These are phyloP conservation scores for Penicillium daleae DNA, from an alignment of 495 filamentous ascomycete genomes.

Conservation along the genomic window DNA sequence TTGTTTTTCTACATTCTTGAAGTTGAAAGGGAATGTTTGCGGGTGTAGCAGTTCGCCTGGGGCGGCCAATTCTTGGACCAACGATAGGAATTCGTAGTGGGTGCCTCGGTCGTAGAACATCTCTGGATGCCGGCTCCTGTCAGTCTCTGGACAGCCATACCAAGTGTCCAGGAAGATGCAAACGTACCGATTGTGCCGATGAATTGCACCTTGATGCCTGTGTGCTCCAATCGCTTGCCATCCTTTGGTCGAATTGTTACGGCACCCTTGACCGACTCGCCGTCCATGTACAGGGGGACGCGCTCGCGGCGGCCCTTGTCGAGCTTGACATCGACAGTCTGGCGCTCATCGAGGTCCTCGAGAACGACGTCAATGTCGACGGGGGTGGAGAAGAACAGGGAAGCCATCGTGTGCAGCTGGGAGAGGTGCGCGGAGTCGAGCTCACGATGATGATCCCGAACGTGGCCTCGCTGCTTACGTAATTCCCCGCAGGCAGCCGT, in stretches of 20 bases:
- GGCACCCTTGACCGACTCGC: conserved; percentile 94
- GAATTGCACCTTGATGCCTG: conserved; percentile 99
- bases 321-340: conserved; percentile 92
- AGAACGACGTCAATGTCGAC: conserved; percentile 99
- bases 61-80: conserved; percentile 93
- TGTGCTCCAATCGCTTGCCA: conserved; percentile 96
- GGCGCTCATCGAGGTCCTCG: conserved; percentile 89
- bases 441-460: conserved; percentile 25
- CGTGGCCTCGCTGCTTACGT: conserved; percentile 27
- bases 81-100: conserved; percentile 97
- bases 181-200: conserved; percentile 91
- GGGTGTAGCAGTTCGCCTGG: conserved; percentile 98
- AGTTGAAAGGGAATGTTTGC: conserved; percentile 99
- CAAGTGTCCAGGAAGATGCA: neutral
- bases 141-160: neutral
- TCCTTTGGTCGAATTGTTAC: conserved; percentile 97
- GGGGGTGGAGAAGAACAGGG: conserved; percentile 97
- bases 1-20: conserved; percentile 99
- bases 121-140: conserved; percentile 53
- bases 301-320: conserved; percentile 97
- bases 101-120: conserved; percentile 99
- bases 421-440: conserved; percentile 12
- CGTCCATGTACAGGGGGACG: conserved; percentile 95
- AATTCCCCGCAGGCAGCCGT: conserved; percentile 21
- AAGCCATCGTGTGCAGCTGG: conserved; percentile 64